Base-by-base conservation (phyloP, 129 eudicot species). In the Sambucus nigra region DNA sequence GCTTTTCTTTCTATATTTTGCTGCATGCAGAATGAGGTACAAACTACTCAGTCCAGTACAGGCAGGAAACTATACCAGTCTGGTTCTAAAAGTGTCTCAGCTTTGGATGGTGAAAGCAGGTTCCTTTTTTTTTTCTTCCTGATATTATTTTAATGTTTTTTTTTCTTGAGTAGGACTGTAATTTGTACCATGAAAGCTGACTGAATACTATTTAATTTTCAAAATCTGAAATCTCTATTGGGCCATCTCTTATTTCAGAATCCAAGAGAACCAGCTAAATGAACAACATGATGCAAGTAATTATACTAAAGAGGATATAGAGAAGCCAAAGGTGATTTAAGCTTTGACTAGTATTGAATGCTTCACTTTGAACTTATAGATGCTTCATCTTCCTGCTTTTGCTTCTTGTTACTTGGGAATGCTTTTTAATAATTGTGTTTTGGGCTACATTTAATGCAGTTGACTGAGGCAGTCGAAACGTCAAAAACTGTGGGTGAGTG, bases 401-500 rank as follows among this genome's bases (percentile, higher is more conserved):
- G n/a, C 8, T 1, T 50, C 55, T 25, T 56, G 7, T 25, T 58
- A 16, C 40, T 32, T 2, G 57, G 33, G 29, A 2, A 15, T 47
- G 22, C 46, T 25, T 63, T 41, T 39, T 25, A 50, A 23, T 55
- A 22, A 9, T 39, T 40, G 7, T 53, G 35, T 31, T 29, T 64
- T n/a, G n/a, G 28, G 54, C 12, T 66, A 55, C 50, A 47, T 57
- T 57, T 28, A 33, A 33, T 70, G 72, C 84, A 84, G 94, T 25
- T 71, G 51, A 46, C 58, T 66, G 82, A 78, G 67, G 76, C 58
- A 40, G 70, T 33, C 59, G 63, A 55, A 31, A 33, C 63, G 52
- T 66, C 86, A 60, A 74, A 76, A 72, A 12, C 67, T 62, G 85
- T 71, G 51, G 95, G 97, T 89, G 68, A 78, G 87, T 70, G 16